Evolutionary conservation across 768 basidiomycete genomes (phyloP).

Genomic region (Xerocomus brunneocitrinus): DNA sequence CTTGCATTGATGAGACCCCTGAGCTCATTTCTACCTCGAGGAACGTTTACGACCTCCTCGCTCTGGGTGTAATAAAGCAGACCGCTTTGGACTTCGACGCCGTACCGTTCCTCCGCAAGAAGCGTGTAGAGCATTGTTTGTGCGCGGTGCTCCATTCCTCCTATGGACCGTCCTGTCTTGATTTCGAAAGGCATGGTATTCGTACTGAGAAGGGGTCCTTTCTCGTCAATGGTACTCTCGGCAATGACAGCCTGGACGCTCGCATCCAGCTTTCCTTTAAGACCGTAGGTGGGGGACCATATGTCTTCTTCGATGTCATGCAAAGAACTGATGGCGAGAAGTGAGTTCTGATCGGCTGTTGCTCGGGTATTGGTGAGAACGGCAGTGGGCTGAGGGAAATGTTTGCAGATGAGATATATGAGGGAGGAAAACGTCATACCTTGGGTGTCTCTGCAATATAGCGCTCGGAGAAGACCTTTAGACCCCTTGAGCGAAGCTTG

Average conservation of each 20-base stretch:
- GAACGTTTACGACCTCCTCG: conserved; percentile 81
- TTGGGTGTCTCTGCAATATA: conserved; percentile 66
- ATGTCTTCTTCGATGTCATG: conserved; percentile 96
- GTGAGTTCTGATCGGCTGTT: conserved; percentile 40
- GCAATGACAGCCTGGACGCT: conserved; percentile 68
- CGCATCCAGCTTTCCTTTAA: conserved; percentile 95
- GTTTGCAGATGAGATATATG: background rate
- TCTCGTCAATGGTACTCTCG: conserved; percentile 35
- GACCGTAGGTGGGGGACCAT: conserved; percentile 91
- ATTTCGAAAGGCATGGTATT: conserved; percentile 80
- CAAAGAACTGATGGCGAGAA: conserved; percentile 69
- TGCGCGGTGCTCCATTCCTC: conserved; percentile 88
- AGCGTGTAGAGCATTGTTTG: conserved; percentile 98
- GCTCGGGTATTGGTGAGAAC: conserved; percentile 66
- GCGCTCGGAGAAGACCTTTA: conserved; percentile 57
- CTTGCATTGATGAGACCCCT: conserved; percentile 74
- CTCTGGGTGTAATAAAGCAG: conserved; percentile 93
- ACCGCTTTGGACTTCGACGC: conserved; percentile 71
- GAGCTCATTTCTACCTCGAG: conserved; percentile 76
- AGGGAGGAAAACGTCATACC: conserved; percentile 33
- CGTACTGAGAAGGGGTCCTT: conserved; percentile 18
- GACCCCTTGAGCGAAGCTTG: conserved; percentile 55
- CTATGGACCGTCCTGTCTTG: conserved; percentile 82
- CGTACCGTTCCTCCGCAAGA: conserved; percentile 88
- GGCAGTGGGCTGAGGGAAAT: conserved; percentile 48